Conservation (phyloP, 768 basidiomycete species). For the Lactarius psammicola region DNA sequence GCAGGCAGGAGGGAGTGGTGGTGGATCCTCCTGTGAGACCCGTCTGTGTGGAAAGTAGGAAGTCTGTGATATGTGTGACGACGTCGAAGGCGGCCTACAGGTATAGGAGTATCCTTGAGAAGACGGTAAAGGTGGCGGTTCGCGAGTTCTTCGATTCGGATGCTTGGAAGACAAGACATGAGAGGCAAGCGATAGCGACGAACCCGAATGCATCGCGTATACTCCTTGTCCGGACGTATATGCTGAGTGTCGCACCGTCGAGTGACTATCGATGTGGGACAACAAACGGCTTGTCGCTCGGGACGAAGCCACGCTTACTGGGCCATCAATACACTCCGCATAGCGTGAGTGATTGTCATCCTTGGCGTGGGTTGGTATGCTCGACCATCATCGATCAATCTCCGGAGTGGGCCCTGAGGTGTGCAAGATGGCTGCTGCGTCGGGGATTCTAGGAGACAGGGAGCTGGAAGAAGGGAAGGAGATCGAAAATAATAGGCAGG, state of each 20-base stretch:
- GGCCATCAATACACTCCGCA: constrained; percentile 4
- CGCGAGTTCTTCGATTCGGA: constrained; percentile 9
- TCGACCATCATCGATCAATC: constrained; percentile 21
- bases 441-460: background rate
- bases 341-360: constrained; percentile 1
- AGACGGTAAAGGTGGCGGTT: background rate
- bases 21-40: background rate
- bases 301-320: constrained; percentile 4
- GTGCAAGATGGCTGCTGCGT: no score
- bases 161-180: background rate
- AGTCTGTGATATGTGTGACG: background rate
- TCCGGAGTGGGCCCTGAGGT: background rate
- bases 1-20: constrained; percentile 5
- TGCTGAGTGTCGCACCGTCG: constrained; percentile 2
- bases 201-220: constrained; percentile 1
- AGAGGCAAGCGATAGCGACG: constrained; percentile 15
- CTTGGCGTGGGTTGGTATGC: background rate
- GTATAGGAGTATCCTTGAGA: background rate
- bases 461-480: background rate
- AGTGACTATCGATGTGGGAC: constrained; percentile 4
- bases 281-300: constrained; percentile 17
- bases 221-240: background rate
- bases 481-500: no score
- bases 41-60: no score
- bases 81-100: background rate